Evolutionary conservation across 2,329 filamentous ascomycete species (phyloP), one percentile per base, ranked within the genome.

Genomic region (Talaromyces sp.): DNA sequence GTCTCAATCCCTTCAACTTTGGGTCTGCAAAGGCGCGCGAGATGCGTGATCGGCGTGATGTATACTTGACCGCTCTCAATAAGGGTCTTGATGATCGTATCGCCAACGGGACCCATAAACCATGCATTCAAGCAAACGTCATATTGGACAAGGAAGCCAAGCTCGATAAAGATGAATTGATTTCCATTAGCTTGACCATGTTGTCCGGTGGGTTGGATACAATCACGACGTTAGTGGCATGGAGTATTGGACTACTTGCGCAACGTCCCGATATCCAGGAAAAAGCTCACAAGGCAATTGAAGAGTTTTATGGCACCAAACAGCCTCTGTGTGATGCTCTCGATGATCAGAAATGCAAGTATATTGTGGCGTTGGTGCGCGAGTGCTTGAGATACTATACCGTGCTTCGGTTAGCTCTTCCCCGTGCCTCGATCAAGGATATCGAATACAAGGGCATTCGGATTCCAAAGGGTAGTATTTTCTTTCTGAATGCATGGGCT

Each of bases 401-500:
- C 0, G 88, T 90, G 0, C 81, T 90, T 13, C 80, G 87, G 2
- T 80, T 90, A 0, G 84, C 85, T 2, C 81, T 90, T 1, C 88
- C 88, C 1, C 82, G 87, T 10, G 85, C 84, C 0, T 88, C 87
- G 0, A 84, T 88, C 64, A 85, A 83, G 68, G 86, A 88, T 61
- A 79, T 90, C 2, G 76, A 78, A 0, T 89, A 89, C 65, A 75
- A 87, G 10, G 86, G 83, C 19, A 81, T 82, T 36, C 72, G 82
- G 5, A 88, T 90, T 47, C 87, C 88, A 0, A 84, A 84, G 53
- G 87, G 86, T 0, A 88, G 86, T 1, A 84, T 88, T 0, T 81
- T 89, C 40, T 90, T 89, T 73, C 76, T 90, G 29, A 90, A 90
- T 65, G 85, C 86, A 0, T 89, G 87, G 87, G 87, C 87, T 2